A percentile compares a stretch with the other conserved stretches of the same genome.
Conservation (phyloP, 768 basidiomycete species). For the Mycena epipterygia region DNA sequence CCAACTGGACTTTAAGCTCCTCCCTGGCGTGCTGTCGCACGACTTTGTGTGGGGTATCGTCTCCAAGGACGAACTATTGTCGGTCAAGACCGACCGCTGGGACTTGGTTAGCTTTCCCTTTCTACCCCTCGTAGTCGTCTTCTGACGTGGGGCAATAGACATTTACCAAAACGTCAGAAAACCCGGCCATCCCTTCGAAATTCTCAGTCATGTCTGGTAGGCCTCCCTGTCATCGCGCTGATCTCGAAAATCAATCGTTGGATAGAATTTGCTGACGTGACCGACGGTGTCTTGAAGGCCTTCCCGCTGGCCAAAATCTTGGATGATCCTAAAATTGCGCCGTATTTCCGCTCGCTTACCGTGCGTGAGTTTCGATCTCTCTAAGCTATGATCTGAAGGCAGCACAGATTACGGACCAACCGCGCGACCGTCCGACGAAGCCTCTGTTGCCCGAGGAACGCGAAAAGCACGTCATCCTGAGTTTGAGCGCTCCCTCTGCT, state of each 20-base stretch:
- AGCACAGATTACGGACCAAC: conserved; percentile 85
- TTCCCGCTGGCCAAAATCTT: conserved; percentile 69
- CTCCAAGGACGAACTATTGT: conserved; percentile 81
- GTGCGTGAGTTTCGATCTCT: conserved; percentile 58
- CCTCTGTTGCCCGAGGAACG: conserved; percentile 64
- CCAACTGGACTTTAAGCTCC: conserved; percentile 84
- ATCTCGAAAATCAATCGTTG: conserved; percentile 14
- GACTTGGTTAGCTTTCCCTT: conserved; percentile 74
- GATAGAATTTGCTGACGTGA: conserved; percentile 87
- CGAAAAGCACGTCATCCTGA: conserved; percentile 83
- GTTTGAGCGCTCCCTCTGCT: conserved; percentile 67
- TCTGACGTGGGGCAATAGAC: conserved; percentile 63
- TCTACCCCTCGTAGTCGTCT: not conserved
- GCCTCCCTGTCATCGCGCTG: conserved; percentile 5
- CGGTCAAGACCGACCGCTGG: conserved; percentile 82
- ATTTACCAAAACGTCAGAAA: conserved; percentile 85
- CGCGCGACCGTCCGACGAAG: conserved; percentile 73
- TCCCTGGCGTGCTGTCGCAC: conserved; percentile 59
- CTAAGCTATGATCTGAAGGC: conserved; percentile 17
- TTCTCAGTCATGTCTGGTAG: conserved; percentile 84
- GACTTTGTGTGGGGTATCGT: conserved; percentile 91
- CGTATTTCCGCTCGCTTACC: conserved; percentile 89
- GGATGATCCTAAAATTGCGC: conserved; percentile 71
- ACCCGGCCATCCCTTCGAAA: conserved; percentile 67
- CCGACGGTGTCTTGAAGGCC: conserved; percentile 81